phyloP scores from a whole-genome alignment of 208 protist species.

The Giardia muris region DNA sequence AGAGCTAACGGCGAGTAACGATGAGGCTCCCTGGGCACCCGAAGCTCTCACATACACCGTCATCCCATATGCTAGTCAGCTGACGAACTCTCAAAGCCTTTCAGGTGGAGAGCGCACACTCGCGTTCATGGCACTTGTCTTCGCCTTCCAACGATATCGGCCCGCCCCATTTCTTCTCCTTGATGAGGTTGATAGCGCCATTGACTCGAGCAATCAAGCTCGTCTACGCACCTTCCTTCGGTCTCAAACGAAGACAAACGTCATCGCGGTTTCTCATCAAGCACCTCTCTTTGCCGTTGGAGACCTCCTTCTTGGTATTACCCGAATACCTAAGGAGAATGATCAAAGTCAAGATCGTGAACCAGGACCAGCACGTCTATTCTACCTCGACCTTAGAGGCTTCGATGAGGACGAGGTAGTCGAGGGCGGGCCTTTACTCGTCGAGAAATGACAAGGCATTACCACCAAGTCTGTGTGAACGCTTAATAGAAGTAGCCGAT shows the following conservation, averaged over 20 bases:
- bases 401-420: no score
- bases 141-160: neutral
- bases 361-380: no score
- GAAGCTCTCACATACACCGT: no score
- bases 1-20: no score
- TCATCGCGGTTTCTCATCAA: neutral
- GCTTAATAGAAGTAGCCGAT: slow-evolving; percentile 97
- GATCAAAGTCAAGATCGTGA: no score
- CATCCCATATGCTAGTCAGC: neutral
- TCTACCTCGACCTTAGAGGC: no score
- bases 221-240: neutral
- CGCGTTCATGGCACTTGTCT: neutral
- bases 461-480: no score
- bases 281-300: neutral
- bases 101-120: neutral
- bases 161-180: neutral
- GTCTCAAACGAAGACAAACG: neutral
- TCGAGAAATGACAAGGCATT: no score
- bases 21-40: no score
- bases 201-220: neutral
- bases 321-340: neutral
- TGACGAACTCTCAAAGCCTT: neutral
- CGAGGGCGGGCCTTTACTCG: no score
- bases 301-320: neutral
- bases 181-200: neutral